Percentiles rank a stretch among this genome's conserved stretches.
These are phyloP conservation scores for Chalciporus pseudorubinellus DNA, from an alignment of 768 basidiomycete species.

Conservation along the genomic window DNA sequence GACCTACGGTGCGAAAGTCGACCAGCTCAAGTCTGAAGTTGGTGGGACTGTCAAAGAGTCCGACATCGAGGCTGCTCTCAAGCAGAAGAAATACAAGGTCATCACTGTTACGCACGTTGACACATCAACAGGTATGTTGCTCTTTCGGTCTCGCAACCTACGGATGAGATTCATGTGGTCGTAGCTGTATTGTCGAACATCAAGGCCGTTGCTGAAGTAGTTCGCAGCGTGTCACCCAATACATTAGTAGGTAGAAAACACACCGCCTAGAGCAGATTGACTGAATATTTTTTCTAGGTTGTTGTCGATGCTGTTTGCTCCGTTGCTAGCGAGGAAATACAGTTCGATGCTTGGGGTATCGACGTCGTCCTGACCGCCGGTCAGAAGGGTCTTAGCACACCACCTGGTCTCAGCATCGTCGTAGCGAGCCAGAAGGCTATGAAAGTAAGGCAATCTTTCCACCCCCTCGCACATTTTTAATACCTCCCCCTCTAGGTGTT, in stretches of 20 bases:
- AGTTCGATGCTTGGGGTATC: conserved; percentile 89
- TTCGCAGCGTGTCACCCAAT: conserved; percentile 75
- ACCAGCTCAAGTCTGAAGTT: conserved; percentile 77
- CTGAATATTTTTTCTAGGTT: conserved; percentile 42
- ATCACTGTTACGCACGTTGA: conserved; percentile 96
- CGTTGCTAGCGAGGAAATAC: conserved; percentile 93
- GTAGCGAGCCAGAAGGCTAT: conserved; percentile 80
- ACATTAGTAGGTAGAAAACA: conserved; percentile 57
- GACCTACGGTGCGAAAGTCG: conserved; percentile 86
- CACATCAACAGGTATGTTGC: conserved; percentile 66
- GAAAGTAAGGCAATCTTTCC: conserved; percentile 37
- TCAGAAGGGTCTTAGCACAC: conserved; percentile 91
- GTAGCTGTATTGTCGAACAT: neutral
- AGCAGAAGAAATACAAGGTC: conserved; percentile 80
- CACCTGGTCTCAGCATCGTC: conserved; percentile 89
- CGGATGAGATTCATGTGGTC: too few species aligned
- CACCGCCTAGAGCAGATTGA: neutral
- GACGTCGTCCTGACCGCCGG: conserved; percentile 85
- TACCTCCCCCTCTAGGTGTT: conserved; percentile 2
- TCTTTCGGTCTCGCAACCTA: neutral
- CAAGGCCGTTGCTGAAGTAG: conserved; percentile 70
- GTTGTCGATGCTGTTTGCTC: conserved; percentile 94
- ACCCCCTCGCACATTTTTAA: neutral
- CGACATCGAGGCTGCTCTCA: conserved; percentile 66
- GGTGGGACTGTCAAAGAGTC: conserved; percentile 67